Evolutionary conservation across 2,329 filamentous ascomycete genomes (phyloP).

Genomic region (Elsinoe ampelina): DNA sequence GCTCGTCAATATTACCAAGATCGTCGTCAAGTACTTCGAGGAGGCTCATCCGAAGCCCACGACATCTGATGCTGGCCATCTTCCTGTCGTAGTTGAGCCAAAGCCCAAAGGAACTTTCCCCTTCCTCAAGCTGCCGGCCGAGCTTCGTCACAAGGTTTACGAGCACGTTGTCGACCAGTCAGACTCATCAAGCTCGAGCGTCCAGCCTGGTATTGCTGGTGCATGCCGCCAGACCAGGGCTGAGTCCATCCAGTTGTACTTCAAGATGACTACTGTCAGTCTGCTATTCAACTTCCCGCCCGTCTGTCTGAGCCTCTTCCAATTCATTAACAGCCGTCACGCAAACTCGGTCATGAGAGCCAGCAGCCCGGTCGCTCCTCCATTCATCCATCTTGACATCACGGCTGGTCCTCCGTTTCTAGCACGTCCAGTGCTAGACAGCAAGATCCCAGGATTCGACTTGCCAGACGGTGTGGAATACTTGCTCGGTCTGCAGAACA

Average conservation of each 20-base stretch:
- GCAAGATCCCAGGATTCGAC: not conserved
- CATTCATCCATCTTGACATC: not conserved
- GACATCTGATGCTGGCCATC: not conserved
- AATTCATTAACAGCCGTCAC: not conserved
- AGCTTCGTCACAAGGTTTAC: conserved; percentile 2
- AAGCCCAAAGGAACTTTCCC: not conserved
- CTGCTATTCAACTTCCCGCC: not conserved
- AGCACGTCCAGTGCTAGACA: not conserved
- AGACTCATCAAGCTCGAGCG: not conserved
- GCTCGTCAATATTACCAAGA: not conserved
- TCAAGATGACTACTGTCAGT: not conserved
- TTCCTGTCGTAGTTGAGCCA: no score
- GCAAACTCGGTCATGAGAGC: not conserved
- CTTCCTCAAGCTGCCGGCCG: conserved; percentile 5
- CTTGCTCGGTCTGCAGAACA: not conserved
- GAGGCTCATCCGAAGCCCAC: not conserved
- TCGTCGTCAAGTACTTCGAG: not conserved
- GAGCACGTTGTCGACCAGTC: not conserved
- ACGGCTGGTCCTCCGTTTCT: not conserved
- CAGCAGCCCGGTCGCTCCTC: not conserved
- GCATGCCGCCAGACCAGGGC: not conserved
- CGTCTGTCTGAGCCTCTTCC: not conserved
- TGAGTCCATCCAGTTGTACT: not conserved
- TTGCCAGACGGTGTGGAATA: not conserved
- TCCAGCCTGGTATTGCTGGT: not conserved